Evolutionary conservation across 1,139 yeast species (phyloP), one percentile per base, ranked within the genome.

Genomic region (Blastobotrys indianensis): DNA sequence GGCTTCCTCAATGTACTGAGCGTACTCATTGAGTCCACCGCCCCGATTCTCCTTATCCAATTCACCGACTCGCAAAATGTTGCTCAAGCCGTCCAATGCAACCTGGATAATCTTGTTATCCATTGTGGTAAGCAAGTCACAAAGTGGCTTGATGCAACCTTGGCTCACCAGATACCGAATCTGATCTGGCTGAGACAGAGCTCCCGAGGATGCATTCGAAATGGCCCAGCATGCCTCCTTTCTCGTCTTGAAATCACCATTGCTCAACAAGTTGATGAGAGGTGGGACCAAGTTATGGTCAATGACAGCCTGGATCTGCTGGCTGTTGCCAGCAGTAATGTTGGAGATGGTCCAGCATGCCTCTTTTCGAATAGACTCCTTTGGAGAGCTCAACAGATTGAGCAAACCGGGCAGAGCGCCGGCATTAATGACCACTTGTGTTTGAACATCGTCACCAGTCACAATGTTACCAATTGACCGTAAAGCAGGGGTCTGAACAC

Each of bases 221-320:
- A 92, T 85, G 32, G 97, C 98, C 98, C 98, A 92, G 74, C 98
- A 90, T 9, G 98, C 98, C 72, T 92, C 98, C 69, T 92, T 92
- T 67, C 87, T 85, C 37, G 97, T 92, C 72, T 87, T 88, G 73
- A 87, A 90, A 63, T 92, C 98, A 52, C 95, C 97, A 49, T 78
- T 75, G 39, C 76, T 70, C 63, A 92, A 75, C 59, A 92, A 74
- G 65, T 88, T 82, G 60, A 92, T 82, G 54, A 94, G 80, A 53
- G 92, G 96, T 39, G 98, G 98, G 55, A 92, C 82, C 65, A 92
- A 76, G 71, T 92, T 92, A 53, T 92, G 83, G 65, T 90, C 96
- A 61, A 92, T 88, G 45, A 92, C 97, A 4, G 97, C 92, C 71
- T 92, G 97, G 61, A 92, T 88, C 73, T 92, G 98, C 54, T 85